These are phyloP conservation scores for Begonia peltatifolia DNA, from an alignment of 306 rosid genomes.

Conservation along the genomic window DNA sequence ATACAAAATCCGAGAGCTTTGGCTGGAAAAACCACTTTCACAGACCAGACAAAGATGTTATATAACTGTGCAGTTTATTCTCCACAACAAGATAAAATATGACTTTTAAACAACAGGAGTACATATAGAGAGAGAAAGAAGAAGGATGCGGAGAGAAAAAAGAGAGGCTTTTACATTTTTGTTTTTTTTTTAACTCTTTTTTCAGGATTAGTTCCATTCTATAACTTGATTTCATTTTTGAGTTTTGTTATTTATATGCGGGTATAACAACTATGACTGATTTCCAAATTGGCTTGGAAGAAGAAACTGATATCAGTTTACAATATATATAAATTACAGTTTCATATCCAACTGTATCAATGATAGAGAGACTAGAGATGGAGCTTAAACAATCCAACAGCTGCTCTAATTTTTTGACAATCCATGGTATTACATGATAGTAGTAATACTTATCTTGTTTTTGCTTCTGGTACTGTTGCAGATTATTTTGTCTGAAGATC, in stretches of 20 bases:
- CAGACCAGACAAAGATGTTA: conserved; percentile 30
- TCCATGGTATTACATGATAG: too few species aligned
- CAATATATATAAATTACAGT: neutral
- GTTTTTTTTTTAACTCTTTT: neutral
- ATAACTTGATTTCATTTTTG: too few species aligned
- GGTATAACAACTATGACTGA: neutral
- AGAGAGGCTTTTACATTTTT: neutral
- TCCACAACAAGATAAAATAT: neutral
- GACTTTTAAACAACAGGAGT: neutral
- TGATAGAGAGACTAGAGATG: too few species aligned
- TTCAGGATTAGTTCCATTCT: neutral
- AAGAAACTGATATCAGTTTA: neutral
- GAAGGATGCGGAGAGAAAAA: neutral
- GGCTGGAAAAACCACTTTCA: conserved; percentile 35
- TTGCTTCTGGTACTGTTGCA: conserved; percentile 67
- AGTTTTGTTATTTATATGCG: neutral
- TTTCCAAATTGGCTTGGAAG: neutral
- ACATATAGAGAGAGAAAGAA: neutral
- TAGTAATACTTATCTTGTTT: neutral
- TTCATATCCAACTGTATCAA: neutral
- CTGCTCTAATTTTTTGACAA: too few species aligned
- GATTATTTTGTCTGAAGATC: conserved; percentile 92
- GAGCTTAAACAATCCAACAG: too few species aligned
- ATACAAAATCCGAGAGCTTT: conserved; percentile 45
- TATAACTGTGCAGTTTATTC: conserved; percentile 18